phyloP scores from a whole-genome alignment of 345 rosid species.

The Eutrema heterophyllum region DNA sequence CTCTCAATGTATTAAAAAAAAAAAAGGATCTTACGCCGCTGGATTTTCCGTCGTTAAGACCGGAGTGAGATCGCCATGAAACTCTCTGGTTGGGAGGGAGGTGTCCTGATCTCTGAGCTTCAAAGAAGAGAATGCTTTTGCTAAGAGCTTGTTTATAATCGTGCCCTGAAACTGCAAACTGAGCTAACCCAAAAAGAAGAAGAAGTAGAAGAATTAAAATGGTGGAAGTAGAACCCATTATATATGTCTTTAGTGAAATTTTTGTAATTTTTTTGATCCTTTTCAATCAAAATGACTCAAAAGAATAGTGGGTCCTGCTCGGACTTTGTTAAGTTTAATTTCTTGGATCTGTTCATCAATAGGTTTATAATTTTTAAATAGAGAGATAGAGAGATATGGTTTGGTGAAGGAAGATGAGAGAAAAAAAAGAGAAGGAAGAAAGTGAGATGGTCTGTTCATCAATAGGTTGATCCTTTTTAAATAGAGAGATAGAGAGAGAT shows the following conservation, averaged over 20 bases:
- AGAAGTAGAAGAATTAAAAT: conserved; percentile 36
- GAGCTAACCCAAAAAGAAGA: conserved; percentile 46
- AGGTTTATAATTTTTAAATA: background rate
- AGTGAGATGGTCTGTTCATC: background rate
- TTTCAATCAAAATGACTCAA: background rate
- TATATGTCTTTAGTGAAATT: background rate
- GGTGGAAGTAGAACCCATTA: conserved; percentile 18
- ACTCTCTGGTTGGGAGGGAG: conserved; percentile 85
- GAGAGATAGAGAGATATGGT: conserved; percentile 5
- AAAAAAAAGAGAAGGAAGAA: background rate
- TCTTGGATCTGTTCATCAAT: conserved; percentile 11
- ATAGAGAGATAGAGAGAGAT: conserved; percentile 2
- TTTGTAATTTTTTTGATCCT: background rate
- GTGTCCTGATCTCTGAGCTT: conserved; percentile 94
- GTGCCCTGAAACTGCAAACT: conserved; percentile 61
- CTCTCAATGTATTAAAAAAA: background rate
- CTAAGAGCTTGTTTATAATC: conserved; percentile 81
- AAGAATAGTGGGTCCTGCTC: conserved; percentile 5
- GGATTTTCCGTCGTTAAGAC: conserved; percentile 80
- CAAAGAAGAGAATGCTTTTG: conserved; percentile 92
- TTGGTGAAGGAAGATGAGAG: conserved; percentile 31
- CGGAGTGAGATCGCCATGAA: conserved; percentile 85
- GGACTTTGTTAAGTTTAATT: conserved; percentile 24
- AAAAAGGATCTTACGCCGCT: conserved; percentile 64
- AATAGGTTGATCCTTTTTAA: conserved; percentile 4